Evolutionary conservation across 306 rosid genomes (phyloP).

Genomic region (Purshia tridentata): DNA sequence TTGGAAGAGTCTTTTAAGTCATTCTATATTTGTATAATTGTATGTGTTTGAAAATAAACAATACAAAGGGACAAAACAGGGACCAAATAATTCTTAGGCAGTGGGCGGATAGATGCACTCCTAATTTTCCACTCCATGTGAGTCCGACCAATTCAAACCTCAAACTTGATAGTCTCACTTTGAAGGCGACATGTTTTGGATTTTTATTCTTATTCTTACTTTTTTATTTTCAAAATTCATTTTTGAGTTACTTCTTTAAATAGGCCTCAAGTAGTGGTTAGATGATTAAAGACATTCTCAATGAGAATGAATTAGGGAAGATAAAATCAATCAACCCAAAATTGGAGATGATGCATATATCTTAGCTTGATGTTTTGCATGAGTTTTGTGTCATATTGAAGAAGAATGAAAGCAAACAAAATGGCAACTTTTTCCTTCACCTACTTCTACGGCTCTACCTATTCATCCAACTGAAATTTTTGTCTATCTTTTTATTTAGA

Average conservation of each 20-base stretch:
- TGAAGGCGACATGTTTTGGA: conserved; percentile 23
- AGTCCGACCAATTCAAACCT: conserved; percentile 38
- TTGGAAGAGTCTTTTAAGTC: conserved; percentile 8
- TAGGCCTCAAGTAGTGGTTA: not conserved
- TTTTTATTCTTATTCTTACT: not conserved
- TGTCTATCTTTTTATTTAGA: too few species aligned
- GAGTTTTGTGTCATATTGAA: too few species aligned
- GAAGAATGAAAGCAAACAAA: too few species aligned
- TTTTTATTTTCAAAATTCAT: not conserved
- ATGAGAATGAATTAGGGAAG: not conserved
- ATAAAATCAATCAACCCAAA: too few species aligned
- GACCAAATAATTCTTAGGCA: conserved; percentile 18
- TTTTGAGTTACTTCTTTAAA: not conserved
- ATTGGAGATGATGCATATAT: too few species aligned
- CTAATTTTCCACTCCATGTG: conserved; percentile 36
- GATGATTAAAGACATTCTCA: not conserved
- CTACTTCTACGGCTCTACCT: too few species aligned
- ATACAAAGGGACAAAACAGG: conserved; percentile 17
- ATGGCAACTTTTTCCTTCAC: too few species aligned
- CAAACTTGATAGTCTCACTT: conserved; percentile 1
- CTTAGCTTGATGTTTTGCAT: too few species aligned
- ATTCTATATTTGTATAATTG: not conserved
- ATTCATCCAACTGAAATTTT: too few species aligned
- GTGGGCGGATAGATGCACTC: conserved; percentile 24
- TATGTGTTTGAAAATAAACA: conserved; percentile 5